These are phyloP conservation scores for Trichoderma asperellum DNA, from an alignment of 2,329 filamentous ascomycete genomes.

Conservation along the genomic window DNA sequence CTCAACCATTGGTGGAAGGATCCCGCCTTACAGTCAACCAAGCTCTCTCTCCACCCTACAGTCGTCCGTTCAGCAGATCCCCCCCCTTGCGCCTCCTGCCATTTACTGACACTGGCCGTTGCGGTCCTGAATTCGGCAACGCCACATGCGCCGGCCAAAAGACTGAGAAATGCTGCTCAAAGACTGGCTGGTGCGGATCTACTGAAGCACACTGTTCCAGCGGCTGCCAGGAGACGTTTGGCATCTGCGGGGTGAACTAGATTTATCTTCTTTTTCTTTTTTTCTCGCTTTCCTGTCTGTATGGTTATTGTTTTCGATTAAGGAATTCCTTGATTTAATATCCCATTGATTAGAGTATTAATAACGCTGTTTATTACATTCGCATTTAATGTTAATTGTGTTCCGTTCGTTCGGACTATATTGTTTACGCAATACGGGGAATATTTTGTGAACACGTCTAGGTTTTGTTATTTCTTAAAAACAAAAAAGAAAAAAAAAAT, in stretches of 20 bases:
- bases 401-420: no score
- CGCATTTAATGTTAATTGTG: no score
- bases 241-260: slow-evolving; percentile 33
- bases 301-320: neutral
- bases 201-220: slow-evolving; percentile 46
- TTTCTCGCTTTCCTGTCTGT: neutral
- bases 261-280: neutral
- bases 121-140: slow-evolving; percentile 35
- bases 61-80: neutral
- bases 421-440: no score
- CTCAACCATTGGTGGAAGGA: neutral
- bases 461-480: no score
- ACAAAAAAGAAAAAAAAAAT: no score
- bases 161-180: slow-evolving; percentile 39
- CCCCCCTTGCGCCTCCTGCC: neutral
- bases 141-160: slow-evolving; percentile 35
- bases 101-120: slow-evolving; percentile 35
- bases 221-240: slow-evolving; percentile 44
- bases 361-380: neutral
- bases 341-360: neutral
- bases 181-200: slow-evolving; percentile 44
- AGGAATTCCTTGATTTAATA: neutral
- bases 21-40: neutral
- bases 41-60: neutral
- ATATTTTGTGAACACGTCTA: no score